phyloP scores from a whole-genome alignment of 73 alveolate species.

The Stentor coeruleus region DNA sequence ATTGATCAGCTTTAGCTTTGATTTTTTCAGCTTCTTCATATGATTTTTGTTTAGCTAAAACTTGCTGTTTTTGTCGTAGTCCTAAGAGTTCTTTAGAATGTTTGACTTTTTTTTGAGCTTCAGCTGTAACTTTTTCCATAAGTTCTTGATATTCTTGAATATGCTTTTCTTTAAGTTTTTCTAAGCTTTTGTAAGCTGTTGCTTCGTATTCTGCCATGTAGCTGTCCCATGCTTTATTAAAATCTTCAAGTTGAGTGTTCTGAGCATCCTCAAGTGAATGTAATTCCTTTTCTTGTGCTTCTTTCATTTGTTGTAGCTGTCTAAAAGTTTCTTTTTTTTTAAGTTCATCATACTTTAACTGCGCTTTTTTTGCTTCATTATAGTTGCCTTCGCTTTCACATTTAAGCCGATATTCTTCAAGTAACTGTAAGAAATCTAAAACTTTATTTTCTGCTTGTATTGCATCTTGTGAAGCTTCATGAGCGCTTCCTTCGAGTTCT shows the following conservation, averaged over 20 bases:
- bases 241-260: conserved; percentile 49
- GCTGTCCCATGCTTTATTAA: conserved; percentile 70
- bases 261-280: conserved; percentile 45
- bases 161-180: conserved; percentile 60
- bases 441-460: conserved; percentile 60
- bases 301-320: conserved; percentile 42
- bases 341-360: conserved; percentile 45
- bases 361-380: conserved; percentile 66
- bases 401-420: conserved; percentile 54
- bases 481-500: conserved; percentile 22
- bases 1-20: conserved; percentile 48
- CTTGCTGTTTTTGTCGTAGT: conserved; percentile 46
- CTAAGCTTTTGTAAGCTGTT: conserved; percentile 63
- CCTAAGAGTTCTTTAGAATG: conserved; percentile 57
- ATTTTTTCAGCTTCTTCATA: conserved; percentile 61
- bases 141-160: conserved; percentile 47
- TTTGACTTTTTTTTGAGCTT: conserved; percentile 44
- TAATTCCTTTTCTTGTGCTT: conserved; percentile 56
- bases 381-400: conserved; percentile 59
- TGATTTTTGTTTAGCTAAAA: conserved; percentile 43
- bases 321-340: conserved; percentile 47
- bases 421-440: conserved; percentile 50
- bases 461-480: not conserved
- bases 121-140: conserved; percentile 40
- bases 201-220: conserved; percentile 78